Percentiles rank a stretch among this genome's conserved stretches.
Evolutionary conservation across 495 filamentous ascomycete species (phyloP).

Genomic region (Penicillium paradoxum): DNA sequence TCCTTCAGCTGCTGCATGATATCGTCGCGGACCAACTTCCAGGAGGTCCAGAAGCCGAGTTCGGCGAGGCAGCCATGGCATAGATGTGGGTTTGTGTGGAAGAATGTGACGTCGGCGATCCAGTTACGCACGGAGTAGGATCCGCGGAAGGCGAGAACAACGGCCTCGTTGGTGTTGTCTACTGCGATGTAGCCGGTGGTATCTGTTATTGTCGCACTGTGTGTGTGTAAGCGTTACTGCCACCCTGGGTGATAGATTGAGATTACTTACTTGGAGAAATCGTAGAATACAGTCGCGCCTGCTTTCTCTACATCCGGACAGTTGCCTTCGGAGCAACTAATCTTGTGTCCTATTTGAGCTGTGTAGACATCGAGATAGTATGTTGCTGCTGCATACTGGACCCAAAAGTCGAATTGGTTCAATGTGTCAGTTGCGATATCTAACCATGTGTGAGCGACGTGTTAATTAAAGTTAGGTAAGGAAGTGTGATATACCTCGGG

Average conservation of each 20-base stretch:
- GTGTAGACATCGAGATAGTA: slow-evolving; percentile 56
- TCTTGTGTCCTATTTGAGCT: slow-evolving; percentile 32
- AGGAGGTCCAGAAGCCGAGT: slow-evolving; percentile 51
- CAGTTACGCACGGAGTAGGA: slow-evolving; percentile 61
- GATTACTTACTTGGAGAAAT: slow-evolving; percentile 53
- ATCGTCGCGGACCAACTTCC: slow-evolving; percentile 34
- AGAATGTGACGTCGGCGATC: slow-evolving; percentile 52
- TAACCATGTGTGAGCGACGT: slow-evolving; percentile 5
- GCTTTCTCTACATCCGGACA: slow-evolving; percentile 55
- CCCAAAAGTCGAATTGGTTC: slow-evolving; percentile 53
- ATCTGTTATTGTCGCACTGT: slow-evolving; percentile 52
- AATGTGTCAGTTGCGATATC: slow-evolving; percentile 34
- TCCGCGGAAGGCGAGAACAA: slow-evolving; percentile 64
- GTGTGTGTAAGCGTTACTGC: slow-evolving; percentile 1
- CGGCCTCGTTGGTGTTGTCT: slow-evolving; percentile 53
- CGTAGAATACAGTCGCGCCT: slow-evolving; percentile 47
- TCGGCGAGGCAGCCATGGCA: slow-evolving; percentile 48
- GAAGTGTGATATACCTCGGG: slow-evolving; percentile 15
- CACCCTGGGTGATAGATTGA: background rate
- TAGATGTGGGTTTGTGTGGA: slow-evolving; percentile 31
- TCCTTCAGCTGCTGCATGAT: slow-evolving; percentile 34
- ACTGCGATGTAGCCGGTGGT: slow-evolving; percentile 59
- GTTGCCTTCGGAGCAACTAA: slow-evolving; percentile 49
- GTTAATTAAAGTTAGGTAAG: background rate
- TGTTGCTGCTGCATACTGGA: slow-evolving; percentile 62